phyloP scores from a whole-genome alignment of 352 stramenopile species.

The Pythium pectinolyticum region DNA sequence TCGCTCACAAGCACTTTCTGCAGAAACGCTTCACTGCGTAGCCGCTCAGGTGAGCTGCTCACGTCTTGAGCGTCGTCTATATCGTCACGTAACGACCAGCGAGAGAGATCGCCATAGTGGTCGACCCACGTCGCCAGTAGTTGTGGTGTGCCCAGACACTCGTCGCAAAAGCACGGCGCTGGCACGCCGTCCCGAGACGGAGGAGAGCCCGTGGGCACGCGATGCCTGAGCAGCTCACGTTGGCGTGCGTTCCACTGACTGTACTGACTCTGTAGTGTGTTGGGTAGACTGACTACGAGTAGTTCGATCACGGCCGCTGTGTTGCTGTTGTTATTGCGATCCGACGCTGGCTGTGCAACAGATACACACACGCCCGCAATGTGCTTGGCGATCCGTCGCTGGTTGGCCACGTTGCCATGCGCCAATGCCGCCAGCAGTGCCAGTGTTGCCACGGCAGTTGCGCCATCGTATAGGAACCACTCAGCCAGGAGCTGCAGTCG shows the following conservation, averaged over 20 bases:
- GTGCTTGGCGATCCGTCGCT: conserved; percentile 41
- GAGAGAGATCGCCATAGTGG: conserved; percentile 53
- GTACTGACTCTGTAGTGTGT: conserved; percentile 25
- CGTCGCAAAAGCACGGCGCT: conserved; percentile 51
- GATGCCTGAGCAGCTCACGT: conserved; percentile 32
- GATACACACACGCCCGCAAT: conserved; percentile 33
- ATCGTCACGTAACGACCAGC: conserved; percentile 25
- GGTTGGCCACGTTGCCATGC: conserved; percentile 35
- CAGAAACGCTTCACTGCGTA: conserved; percentile 9
- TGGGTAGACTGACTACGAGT: conserved; percentile 17
- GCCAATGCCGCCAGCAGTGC: conserved; percentile 38
- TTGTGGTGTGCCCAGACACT: conserved; percentile 47
- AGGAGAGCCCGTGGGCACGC: conserved; percentile 39
- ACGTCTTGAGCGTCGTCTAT: neutral
- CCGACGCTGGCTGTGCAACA: neutral
- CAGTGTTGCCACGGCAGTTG: conserved; percentile 30
- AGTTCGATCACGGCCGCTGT: neutral
- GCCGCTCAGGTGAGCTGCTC: neutral
- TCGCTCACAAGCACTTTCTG: conserved; percentile 1
- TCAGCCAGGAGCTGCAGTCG: conserved; percentile 5
- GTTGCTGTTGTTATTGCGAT: neutral
- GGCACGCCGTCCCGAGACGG: conserved; percentile 42
- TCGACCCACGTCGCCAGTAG: conserved; percentile 52
- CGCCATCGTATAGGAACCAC: conserved; percentile 33
- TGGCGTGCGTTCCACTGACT: conserved; percentile 43